Evolutionary conservation across 768 basidiomycete species (phyloP).

Genomic region (Phaeolepiota aurea): DNA sequence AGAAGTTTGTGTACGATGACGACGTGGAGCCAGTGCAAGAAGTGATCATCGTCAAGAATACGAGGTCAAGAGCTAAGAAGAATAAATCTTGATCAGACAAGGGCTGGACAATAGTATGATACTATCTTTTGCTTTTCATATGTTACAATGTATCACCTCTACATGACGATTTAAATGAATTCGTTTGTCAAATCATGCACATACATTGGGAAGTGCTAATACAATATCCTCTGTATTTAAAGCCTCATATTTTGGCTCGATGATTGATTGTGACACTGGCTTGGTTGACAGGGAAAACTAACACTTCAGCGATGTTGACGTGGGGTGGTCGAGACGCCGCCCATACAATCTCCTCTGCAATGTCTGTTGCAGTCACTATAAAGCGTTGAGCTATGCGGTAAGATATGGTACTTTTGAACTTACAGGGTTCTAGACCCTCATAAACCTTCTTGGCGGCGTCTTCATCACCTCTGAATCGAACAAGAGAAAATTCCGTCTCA

Average conservation of each 20-base stretch:
- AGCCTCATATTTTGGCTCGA: slow-evolving; percentile 25
- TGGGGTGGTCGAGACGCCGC: slow-evolving; percentile 86
- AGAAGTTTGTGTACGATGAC: slow-evolving; percentile 76
- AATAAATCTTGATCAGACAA: slow-evolving; percentile 20
- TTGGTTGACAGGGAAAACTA: slow-evolving; percentile 75
- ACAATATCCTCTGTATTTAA: not conserved
- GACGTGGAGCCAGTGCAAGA: slow-evolving; percentile 36
- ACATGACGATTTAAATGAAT: not conserved
- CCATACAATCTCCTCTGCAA: slow-evolving; percentile 99
- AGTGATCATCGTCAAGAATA: slow-evolving; percentile 35
- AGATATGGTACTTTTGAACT: slow-evolving; percentile 18
- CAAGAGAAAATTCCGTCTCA: slow-evolving; percentile 78
- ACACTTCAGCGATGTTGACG: slow-evolving; percentile 82
- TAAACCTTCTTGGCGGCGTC: slow-evolving; percentile 84
- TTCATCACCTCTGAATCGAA: slow-evolving; percentile 84
- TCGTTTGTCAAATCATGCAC: not conserved
- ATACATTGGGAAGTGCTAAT: not conserved
- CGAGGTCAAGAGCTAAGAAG: slow-evolving; percentile 50
- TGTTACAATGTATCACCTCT: not conserved
- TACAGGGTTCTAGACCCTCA: slow-evolving; percentile 78
- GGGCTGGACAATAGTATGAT: too few species aligned
- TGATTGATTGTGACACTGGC: slow-evolving; percentile 60
- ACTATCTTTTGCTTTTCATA: too few species aligned
- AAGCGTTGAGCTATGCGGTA: slow-evolving; percentile 2
- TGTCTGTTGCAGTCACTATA: slow-evolving; percentile 73